Base-by-base conservation (phyloP, 805 yeast genomes). In the Torulaspora franciscae region DNA sequence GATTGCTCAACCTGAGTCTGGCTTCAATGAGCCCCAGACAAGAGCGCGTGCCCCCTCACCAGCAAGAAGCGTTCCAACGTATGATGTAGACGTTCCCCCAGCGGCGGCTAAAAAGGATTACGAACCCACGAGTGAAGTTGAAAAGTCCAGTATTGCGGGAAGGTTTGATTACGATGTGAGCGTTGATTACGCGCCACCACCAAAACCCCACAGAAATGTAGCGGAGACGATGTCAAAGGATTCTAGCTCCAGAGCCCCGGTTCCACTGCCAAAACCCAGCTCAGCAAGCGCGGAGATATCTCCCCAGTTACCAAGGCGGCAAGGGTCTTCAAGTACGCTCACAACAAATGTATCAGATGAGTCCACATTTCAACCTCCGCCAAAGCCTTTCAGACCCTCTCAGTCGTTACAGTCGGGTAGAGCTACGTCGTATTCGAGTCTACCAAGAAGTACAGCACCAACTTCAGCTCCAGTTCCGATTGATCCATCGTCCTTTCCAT, bases 141-240 rank as follows among this genome's bases (percentile, higher is more conserved):
- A n/a, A 7, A 11, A 26, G 17, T 29, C 23, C 11, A 58, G 64
- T 11, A 59, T 72, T 33, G 57, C 72, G 3, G 73, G 73, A 0
- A 15, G 48, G 5, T 66, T 66, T 45, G 54, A 62, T 26, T 59
- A 70, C 43, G 49, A 65, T 9, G 68, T 71, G 5, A 54, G 61
- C 9, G 51, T 60, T 6, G 62, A 60, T 32, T 65, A 63, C 42
- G 69, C 72, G 3, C 75, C 77, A 14, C 49, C 49, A 24, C 61
- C 71, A 58, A 65, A 57, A 63, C 46, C 73, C 53, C 52, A 50
- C 50, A 28, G 58, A 55, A 38, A 37, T 43, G 30, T 17, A 7
- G 19, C 33, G 14, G 34, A 29, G 14, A 11, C n/a, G 13, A 25
- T 7, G 7, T 29, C 41, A 22, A 34, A 26, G 69, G 70, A 22